Evolutionary conservation across 2,329 filamentous ascomycete genomes (phyloP), one percentile per base, ranked within the genome.

Genomic region (Celoporthe dispersa): DNA sequence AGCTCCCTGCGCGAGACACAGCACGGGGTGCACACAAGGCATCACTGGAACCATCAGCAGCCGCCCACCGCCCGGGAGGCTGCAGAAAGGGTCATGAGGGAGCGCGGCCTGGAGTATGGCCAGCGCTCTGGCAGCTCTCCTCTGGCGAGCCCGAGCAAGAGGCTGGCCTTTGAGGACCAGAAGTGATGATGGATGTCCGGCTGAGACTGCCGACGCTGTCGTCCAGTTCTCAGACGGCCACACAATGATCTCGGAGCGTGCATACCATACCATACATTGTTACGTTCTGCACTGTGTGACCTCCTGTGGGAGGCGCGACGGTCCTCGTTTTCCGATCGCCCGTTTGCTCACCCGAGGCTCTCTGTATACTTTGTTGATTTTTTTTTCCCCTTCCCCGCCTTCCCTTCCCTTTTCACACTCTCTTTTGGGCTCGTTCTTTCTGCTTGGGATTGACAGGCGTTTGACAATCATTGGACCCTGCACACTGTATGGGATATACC

Each of bases 71-170:
- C 78, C 48, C 81, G 81, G 48, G 88, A 92, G 73, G 83, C 88
- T 22, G 89, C 90, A 7, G 90, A 92, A 80, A 84, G 88, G 70
- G 89, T 91, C 69, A 79, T 92, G 71, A 85, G 87, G 69, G 88
- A 90, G 75, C 84, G 85, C 37, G 68, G 65, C 1, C 80, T 91
- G 70, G 86, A 88, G 68, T 82, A 83, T 35, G 84, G 83, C 12
- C 85, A 87, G 72, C 79, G 77, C 53, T 77, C 79, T 0, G 81
- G 79, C 4, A 75, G 77, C 11, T 75, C 78, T 12, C 79, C 80
- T 1, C 73, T 87, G 68, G 81, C 83, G 31, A 85, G 79, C 53
- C 80, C 85, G 0, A 82, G 82, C 11, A 80, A 81, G 19, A 86
- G 84, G 72, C 89, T 90, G 74, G 88, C 87, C 73, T 90, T 90